Base-by-base conservation (phyloP, 2,329 filamentous ascomycete species). In the Fusarium compactum region DNA sequence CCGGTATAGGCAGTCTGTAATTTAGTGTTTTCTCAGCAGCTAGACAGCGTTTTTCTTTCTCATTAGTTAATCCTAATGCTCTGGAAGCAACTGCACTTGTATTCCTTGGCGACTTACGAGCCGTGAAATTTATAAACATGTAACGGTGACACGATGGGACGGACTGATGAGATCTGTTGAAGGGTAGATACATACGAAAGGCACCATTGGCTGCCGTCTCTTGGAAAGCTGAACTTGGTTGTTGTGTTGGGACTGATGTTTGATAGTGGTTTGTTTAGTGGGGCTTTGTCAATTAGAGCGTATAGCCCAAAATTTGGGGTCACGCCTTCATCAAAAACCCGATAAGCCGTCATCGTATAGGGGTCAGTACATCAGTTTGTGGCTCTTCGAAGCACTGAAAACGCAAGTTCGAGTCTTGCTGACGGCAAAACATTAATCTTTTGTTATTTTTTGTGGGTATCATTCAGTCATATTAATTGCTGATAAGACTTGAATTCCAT, bases 361-460 rank as follows among this genome's bases (percentile, higher is more conserved):
- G 67, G 67, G 67, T 70, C 52, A 69, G 67, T 69, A 69, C 67
- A 69, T 69, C 67, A 69, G 67, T 69, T 69, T 69, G 67, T 70
- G 67, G 67, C 50, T 63, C 38, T 53, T 59, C 41, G 58, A 70
- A 70, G 58, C 67, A 70, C 67, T 70, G 67, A 70, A 70, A 70
- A 70, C 67, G 67, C 67, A 70, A 70, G 67, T 70, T 70, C 67
- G 67, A 70, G 67, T 70, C 67, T 70, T 70, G 67, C 67, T 70
- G 67, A 70, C 67, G 67, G 67, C 67, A 70, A 30, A 24, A 4
- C 4, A 53, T 14, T 64, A 25, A 18, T 41, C 9, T 70, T 70
- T 70, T 56, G 53, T 8, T 0, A 8, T 22, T 54, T 55, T 41
- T 56, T 54, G 5, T 7, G 2, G 25, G 4, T 9, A 2, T 12